Evolutionary conservation across 2,329 filamentous ascomycete genomes (phyloP).

Genomic region (Nannizziopsis arthrosporioides): DNA sequence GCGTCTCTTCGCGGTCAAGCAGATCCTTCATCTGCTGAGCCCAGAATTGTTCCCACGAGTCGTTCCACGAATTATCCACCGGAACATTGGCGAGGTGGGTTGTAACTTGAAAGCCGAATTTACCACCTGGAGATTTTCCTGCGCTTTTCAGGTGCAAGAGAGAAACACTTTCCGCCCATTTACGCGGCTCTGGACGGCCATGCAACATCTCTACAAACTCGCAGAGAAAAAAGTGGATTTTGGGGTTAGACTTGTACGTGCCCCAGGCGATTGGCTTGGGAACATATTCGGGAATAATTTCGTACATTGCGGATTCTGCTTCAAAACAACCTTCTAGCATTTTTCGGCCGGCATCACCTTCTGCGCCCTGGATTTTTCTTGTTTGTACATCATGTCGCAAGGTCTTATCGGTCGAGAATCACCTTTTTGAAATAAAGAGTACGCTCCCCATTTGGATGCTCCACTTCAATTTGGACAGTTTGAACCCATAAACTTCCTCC

Average conservation of each 20-base stretch:
- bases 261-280: constrained; percentile 23
- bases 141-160: constrained; percentile 19
- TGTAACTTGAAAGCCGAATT: constrained; percentile 28
- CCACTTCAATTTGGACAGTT: not conserved
- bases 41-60: constrained; percentile 24
- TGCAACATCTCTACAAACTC: constrained; percentile 22
- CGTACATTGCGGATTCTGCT: constrained; percentile 21
- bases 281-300: constrained; percentile 18
- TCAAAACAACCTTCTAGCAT: constrained; percentile 25
- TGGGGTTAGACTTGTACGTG: constrained; percentile 14
- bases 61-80: constrained; percentile 22
- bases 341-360: not conserved
- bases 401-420: not conserved
- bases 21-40: constrained; percentile 8
- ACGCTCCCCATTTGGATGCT: not conserved
- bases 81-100: constrained; percentile 24
- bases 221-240: constrained; percentile 23
- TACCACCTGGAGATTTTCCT: constrained; percentile 19
- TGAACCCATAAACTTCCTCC: not conserved
- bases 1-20: constrained; percentile 12
- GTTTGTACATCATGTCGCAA: not conserved
- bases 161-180: constrained; percentile 18
- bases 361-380: not conserved
- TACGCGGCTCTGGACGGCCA: constrained; percentile 18
- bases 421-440: not conserved